Base-by-base conservation (phyloP, 208 protist species). In the Crithidia acanthocephali region DNA sequence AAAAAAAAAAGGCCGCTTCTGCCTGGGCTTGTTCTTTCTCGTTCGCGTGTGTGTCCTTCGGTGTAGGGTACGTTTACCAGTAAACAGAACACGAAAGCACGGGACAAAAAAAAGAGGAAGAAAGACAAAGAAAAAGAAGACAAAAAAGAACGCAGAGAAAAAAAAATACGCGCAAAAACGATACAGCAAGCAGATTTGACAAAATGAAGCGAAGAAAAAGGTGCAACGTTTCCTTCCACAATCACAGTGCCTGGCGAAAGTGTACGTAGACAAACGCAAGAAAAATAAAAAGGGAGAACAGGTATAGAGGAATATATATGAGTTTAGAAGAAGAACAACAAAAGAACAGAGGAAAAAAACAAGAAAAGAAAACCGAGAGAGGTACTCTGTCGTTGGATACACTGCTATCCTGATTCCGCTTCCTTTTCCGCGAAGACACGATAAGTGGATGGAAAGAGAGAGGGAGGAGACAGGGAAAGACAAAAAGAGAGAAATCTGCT, bases 221-320 rank as follows among this genome's bases (percentile, higher is more conserved):
- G 9, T 9, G 5, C 44, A 48, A 48, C 44, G 16, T n/a, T n/a
- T 3, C 5, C 18, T 48, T 6, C 18, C 44, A 48, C 44, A 48
- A 48, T 13, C 44, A n/a, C 16, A 9, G 16, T 20, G 44, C 44
- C 44, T 48, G 16, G 18, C 44, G 4, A n/a, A 40, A 5, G 8
- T 13, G 11, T 11, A 40, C 35, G 35, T 40, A 5, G 35, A 11
- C 35, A 50, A 28, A 56, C 40, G 40, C 33, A 7, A 47, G 40
- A 22, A 25, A 64, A n/a, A 72, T 64, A 69, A 40, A 69, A 22
- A 60, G 2, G 9, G 2, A 52, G 25, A 53, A 9, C 51, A 48
- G 16, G 18, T 48, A n/a, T 9, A 48, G 9, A 48, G 5, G 18
- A n/a, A 48, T 42, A 42, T 6, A 42, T 42, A 42, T 42, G 37